Evolutionary conservation across 331 rosid genomes (phyloP), one percentile per base, ranked within the genome.

Genomic region (Acacia pycnantha): DNA sequence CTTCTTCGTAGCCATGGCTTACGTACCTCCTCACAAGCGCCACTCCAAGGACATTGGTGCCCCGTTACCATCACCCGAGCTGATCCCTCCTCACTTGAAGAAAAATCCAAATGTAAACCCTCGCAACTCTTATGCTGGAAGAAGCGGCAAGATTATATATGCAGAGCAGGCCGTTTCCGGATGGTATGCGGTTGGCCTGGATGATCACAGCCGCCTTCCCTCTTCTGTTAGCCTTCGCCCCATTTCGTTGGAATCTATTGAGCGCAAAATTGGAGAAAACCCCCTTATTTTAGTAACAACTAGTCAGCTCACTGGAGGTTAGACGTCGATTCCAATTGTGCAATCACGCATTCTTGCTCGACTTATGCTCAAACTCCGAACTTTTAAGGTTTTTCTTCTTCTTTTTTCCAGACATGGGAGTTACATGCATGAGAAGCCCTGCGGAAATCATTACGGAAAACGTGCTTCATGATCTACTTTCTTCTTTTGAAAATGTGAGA

Each of bases 21-120:
- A 90, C 85, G 27, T 90, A 8, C 91, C 94, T 21, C 94, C 91
- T 0, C 92, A 90, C 79, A 90, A 84, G 80, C 90, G 88, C 31
- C 88, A 56, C 47, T 71, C 84, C 19, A 76, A 83, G 59, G 86
- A 70, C 74, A 11, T 64, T 16, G 68, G 56, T 13, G 41, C 76
- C 53, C 69, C 64, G 0, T 46, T 41, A 67, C 87, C 80, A 1
- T 84, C 85, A 29, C 83, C 91, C 6, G 79, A 79, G 73, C 56
- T 66, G 69, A 88, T 76, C 56, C 84, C 87, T 64, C 78, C 83
- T 43, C 75, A 15, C 7, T 84, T 70, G 53, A 73, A 69, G 24
- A 81, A 70, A 54, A 79, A 76, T 14, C 65, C 43, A 13, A 41
- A 35, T 61, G 15, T 19, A 7, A 19, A 76, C 15, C 46, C 91